A percentile compares a stretch with the other conserved stretches of the same genome.
These are phyloP conservation scores for Pugionium dolabratum DNA, from an alignment of 345 rosid species.

Conservation along the genomic window DNA sequence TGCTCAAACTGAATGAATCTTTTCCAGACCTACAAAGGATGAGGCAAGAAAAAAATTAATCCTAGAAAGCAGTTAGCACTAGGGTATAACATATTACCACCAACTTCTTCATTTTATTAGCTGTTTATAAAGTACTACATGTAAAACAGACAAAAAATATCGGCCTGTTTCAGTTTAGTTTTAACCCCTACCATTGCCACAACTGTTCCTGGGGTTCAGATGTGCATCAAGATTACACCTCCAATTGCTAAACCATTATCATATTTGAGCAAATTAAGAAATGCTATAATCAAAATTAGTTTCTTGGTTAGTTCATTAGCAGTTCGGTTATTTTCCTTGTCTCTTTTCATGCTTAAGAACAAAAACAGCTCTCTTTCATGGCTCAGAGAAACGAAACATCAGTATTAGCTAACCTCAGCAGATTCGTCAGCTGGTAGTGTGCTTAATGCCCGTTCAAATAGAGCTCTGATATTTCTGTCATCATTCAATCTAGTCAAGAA, in stretches of 20 bases:
- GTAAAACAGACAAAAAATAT: slow-evolving; percentile 15
- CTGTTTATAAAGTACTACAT: slow-evolving; percentile 9
- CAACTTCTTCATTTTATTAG: slow-evolving; percentile 1
- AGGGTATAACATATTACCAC: slow-evolving; percentile 6
- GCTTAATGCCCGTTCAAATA: slow-evolving; percentile 93
- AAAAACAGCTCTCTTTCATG: not conserved
- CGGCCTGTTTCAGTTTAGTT: not conserved
- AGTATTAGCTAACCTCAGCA: slow-evolving; percentile 62
- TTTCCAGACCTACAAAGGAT: slow-evolving; percentile 77
- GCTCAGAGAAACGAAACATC: slow-evolving; percentile 14
- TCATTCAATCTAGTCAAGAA: slow-evolving; percentile 92
- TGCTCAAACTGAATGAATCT: slow-evolving; percentile 80
- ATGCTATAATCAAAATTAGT: slow-evolving; percentile 12
- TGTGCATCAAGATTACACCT: slow-evolving; percentile 4
- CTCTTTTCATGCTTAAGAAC: slow-evolving; percentile 18
- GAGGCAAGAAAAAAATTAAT: slow-evolving; percentile 10
- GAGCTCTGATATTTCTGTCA: slow-evolving; percentile 87
- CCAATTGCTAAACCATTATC: slow-evolving; percentile 3
- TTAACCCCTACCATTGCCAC: not conserved
- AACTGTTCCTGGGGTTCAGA: not conserved
- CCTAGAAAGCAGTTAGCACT: slow-evolving; percentile 17
- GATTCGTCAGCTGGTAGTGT: slow-evolving; percentile 84
- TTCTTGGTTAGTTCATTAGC: slow-evolving; percentile 6
- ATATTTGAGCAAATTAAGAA: slow-evolving; percentile 16
- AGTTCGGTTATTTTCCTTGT: slow-evolving; percentile 6